Evolutionary conservation across 2,329 filamentous ascomycete genomes (phyloP), one percentile per base, ranked within the genome.

Genomic region (Cladophialophora bantiana): DNA sequence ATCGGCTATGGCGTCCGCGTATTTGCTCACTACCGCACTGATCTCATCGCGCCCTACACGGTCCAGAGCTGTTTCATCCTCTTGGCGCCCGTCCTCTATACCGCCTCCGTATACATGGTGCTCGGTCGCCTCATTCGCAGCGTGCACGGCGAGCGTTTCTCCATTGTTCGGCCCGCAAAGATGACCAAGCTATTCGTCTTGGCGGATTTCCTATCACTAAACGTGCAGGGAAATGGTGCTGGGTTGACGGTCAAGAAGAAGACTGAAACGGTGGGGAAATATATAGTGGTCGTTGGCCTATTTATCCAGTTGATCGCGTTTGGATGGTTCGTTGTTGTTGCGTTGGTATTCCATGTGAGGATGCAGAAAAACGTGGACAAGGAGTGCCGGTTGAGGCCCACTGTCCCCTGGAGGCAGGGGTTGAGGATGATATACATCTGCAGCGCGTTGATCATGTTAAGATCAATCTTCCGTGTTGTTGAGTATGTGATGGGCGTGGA

Each of bases 31-130:
- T 62, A 40, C 38, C 10, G 52, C n/a, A 64, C 57, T n/a, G 40
- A 58, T 26, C 31, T 59, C 4, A 31, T 65, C 7, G 63, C 34
- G 5, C 59, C 65, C n/a, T 70, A 77, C 1, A 77, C 75, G 10
- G 62, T 74, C 2, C 78, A 78, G 7, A 77, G 77, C 6, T 70
- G 83, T 7, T 72, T 85, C 3, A 78, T 84, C 38, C 74, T 85
- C 1, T 73, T 83, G 2, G 78, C 80, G 0, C 78, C 78, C 2
- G 72, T 81, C 0, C 76, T 81, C 78, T 78, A 83, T 10, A 83
- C 83, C 64, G 81, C 81, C 2, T 83, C 80, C 63, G 77, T 78
- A 20, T 83, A 83, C 73, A 82, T 83, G 79, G 74, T 79, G 3
- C 74, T 83, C 13, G 81, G 77, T 4, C 78, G 81, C 1, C 80